Evolutionary conservation across 2,329 filamentous ascomycete species (phyloP).

Genomic region (Cylindrodendrum hubeiense): DNA sequence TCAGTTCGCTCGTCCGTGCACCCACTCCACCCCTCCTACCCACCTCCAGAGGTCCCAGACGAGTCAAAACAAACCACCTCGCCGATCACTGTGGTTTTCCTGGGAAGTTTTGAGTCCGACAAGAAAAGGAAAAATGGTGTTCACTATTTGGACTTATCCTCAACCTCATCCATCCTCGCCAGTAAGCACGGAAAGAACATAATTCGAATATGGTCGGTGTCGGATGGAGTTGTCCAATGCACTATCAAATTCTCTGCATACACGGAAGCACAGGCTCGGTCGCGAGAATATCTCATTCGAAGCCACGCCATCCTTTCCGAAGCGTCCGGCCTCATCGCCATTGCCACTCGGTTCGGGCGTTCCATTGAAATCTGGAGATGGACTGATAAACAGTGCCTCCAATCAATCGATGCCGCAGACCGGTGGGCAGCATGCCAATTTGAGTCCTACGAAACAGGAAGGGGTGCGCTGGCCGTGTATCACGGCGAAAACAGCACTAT

Average conservation of each 20-base stretch:
- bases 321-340: slow-evolving; percentile 51
- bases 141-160: slow-evolving; percentile 52
- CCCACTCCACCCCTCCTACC: slow-evolving; percentile 9
- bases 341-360: slow-evolving; percentile 55
- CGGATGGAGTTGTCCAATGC: slow-evolving; percentile 80
- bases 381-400: slow-evolving; percentile 54
- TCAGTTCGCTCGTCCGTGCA: slow-evolving; percentile 20
- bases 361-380: slow-evolving; percentile 56
- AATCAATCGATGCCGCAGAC: slow-evolving; percentile 52
- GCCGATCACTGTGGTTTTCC: slow-evolving; percentile 32
- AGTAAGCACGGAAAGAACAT: slow-evolving; percentile 71
- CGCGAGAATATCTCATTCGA: slow-evolving; percentile 57
- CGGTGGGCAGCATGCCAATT: slow-evolving; percentile 53
- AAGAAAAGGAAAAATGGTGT: slow-evolving; percentile 49
- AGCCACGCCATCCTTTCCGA: slow-evolving; percentile 57
- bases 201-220: slow-evolving; percentile 90
- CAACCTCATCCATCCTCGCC: slow-evolving; percentile 48
- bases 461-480: slow-evolving; percentile 52
- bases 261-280: slow-evolving; percentile 52
- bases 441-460: slow-evolving; percentile 50
- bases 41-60: neutral
- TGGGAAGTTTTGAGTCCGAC: slow-evolving; percentile 40
- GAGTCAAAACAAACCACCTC: neutral
- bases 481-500: slow-evolving; percentile 47
- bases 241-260: slow-evolving; percentile 55